Conservation (phyloP, 2,329 filamentous ascomycete genomes). For the Cercospora sesami region DNA sequence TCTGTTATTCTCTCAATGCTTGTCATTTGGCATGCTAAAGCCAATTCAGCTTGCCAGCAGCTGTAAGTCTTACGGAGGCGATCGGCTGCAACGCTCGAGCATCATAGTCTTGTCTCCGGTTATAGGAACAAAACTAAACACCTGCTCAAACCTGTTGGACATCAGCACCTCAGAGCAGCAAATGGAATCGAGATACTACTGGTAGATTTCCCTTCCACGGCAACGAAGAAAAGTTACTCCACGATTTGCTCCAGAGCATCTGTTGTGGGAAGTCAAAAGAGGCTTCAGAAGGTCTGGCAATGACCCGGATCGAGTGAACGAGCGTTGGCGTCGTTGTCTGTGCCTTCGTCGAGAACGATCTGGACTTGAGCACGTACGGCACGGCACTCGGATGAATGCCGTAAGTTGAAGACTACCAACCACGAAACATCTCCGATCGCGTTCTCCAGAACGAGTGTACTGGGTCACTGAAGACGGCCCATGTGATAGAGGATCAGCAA, state of each 20-base stretch:
- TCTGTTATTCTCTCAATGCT: neutral
- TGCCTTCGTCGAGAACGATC: neutral
- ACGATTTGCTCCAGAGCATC: neutral
- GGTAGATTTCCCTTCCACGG: neutral
- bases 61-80: neutral
- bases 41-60: neutral
- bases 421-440: neutral
- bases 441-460: neutral
- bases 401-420: neutral
- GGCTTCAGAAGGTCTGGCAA: neutral
- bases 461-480: neutral
- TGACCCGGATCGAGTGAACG: neutral
- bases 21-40: neutral
- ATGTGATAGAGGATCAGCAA: neutral
- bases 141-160: neutral
- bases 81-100: neutral
- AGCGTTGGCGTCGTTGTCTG: neutral
- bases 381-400: neutral
- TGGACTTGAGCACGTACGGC: neutral
- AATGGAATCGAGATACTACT: neutral
- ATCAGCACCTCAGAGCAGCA: neutral
- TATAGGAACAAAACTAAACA: neutral
- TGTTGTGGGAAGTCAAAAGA: neutral
- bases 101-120: neutral
- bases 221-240: neutral